Evolutionary conservation across 345 rosid genomes (phyloP), one percentile per base, ranked within the genome.

Genomic region (Gossypioides kirkii): DNA sequence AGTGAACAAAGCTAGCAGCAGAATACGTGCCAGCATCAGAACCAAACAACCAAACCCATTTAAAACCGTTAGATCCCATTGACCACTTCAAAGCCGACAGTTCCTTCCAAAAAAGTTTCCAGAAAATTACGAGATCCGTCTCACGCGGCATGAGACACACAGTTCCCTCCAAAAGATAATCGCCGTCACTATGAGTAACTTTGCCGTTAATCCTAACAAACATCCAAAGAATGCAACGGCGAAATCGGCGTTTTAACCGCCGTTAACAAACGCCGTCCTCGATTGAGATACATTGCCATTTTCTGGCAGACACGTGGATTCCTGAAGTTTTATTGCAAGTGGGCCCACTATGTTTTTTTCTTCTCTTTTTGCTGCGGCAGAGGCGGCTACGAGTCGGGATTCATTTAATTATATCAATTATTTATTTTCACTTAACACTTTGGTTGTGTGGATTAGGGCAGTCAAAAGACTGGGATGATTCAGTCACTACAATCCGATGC

Each of bases 211-310:
- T 47, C 60, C 32, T 16, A 17, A 61, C 8, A 8, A 10, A 3
- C 72, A 32, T 42, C 70, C 41, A 46, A 68, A 58, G 65, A 61
- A 72, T 71, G 75, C 55, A 67, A 71, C 74, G 26, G 61, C 77
- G 36, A 58, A 42, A 42, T 52, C 52, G 49, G 80, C 84, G 77
- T 73, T 50, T 25, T 20, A 69, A 68, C 76, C 72, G 82, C 85
- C 85, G 87, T 82, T 81, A 47, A 14, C 38, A 50, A 50, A 50
- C 76, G 79, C 85, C 32, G 54, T 50, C 54, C 38, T 22, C 1
- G 9, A 23, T 78, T 75, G 7, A 32, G 38, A 32, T 6, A 32
- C 65, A 75, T 20, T 47, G 70, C 41, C 4, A 13, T 6, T 2
- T 3, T 38, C 38, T 32, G 7, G 69, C 10, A 3, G 49, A 77